These are phyloP conservation scores for Rhododendron simsii DNA, from an alignment of 148 eudicot genomes.

Conservation along the genomic window DNA sequence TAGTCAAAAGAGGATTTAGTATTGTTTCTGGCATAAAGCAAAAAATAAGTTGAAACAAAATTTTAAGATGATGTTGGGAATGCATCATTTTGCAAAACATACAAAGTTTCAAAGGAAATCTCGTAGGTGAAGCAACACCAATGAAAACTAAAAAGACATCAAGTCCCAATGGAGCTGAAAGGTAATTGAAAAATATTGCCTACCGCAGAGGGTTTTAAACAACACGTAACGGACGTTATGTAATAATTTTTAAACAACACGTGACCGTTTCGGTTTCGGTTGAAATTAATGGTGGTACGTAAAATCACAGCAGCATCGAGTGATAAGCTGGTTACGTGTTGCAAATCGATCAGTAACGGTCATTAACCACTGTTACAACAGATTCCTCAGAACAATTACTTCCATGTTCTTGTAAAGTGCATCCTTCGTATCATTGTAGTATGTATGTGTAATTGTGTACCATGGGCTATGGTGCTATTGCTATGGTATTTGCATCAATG, in stretches of 20 bases:
- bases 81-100: not conserved
- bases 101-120: not conserved
- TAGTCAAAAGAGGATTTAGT: not conserved
- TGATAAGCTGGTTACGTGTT: no score
- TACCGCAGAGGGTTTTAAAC: not conserved
- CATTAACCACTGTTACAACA: no score
- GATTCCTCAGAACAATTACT: no score
- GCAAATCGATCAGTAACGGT: no score
- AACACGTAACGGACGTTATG: not conserved
- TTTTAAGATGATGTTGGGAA: not conserved
- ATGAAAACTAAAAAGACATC: not conserved
- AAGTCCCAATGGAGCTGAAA: not conserved
- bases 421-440: no score
- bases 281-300: not conserved
- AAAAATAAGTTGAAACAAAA: not conserved
- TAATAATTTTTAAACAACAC: not conserved
- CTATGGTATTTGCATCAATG: no score
- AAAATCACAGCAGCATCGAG: no score
- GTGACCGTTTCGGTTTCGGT: not conserved
- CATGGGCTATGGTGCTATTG: no score
- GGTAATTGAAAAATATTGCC: not conserved
- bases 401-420: no score
- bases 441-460: no score
- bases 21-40: not conserved
- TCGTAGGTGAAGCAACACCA: not conserved